Conservation (phyloP, 2,329 filamentous ascomycete species). For the Fusarium sp. region DNA sequence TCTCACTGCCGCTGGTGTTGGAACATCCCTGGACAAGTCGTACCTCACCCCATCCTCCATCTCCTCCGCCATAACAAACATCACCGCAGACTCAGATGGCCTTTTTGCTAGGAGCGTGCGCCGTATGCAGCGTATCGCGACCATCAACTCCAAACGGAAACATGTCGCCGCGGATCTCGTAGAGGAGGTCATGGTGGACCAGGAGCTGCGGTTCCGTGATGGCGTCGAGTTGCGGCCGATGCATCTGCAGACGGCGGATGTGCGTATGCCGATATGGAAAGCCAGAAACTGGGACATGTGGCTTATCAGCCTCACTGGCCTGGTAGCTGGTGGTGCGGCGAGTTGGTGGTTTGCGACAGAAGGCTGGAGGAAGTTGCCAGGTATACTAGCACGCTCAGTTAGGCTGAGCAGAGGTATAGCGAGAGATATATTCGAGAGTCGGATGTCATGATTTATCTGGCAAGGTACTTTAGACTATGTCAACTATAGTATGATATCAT, state of each 20-base stretch:
- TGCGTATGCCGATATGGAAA: constrained; percentile 54
- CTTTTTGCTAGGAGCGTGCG: constrained; percentile 48
- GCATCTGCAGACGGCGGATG: constrained; percentile 58
- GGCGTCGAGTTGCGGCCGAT: constrained; percentile 48
- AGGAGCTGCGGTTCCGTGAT: constrained; percentile 40
- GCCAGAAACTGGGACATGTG: constrained; percentile 55
- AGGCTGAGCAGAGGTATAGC: constrained; percentile 3
- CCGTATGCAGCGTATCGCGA: constrained; percentile 54
- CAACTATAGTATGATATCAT: no score
- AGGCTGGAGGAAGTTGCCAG: constrained; percentile 32
- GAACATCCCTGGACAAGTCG: constrained; percentile 52
- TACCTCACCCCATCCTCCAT: constrained; percentile 50
- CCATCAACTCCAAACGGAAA: constrained; percentile 51
- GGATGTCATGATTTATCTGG: neutral
- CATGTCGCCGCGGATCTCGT: constrained; percentile 54
- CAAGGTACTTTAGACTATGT: neutral
- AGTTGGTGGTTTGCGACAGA: constrained; percentile 38
- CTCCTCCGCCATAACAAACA: constrained; percentile 40
- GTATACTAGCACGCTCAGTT: constrained; percentile 6
- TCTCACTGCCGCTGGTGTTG: constrained; percentile 50
- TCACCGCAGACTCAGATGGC: constrained; percentile 49
- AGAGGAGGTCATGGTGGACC: constrained; percentile 56
- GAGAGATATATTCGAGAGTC: constrained; percentile 4
- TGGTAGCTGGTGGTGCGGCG: constrained; percentile 15
- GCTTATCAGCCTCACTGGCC: constrained; percentile 32